Evolutionary conservation across 75 land plant species (phyloP).

Genomic region (Cryptomeria japonica): DNA sequence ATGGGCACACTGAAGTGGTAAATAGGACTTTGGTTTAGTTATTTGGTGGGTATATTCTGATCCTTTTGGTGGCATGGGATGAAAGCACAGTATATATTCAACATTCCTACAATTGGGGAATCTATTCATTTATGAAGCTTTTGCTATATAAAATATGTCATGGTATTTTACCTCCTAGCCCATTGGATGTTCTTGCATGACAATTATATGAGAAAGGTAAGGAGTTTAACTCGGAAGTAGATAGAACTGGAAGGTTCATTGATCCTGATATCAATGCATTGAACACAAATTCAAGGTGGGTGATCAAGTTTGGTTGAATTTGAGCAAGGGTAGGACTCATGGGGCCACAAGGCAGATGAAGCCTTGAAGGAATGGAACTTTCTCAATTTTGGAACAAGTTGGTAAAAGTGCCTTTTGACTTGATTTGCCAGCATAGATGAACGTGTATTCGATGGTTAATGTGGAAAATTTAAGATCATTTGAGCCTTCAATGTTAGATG

Average conservation of each 20-base stretch:
- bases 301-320: no score
- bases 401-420: not conserved
- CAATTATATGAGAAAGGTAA: not conserved
- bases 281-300: not conserved
- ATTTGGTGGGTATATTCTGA: not conserved
- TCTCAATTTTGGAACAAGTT: not conserved
- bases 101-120: not conserved
- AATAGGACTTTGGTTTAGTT: not conserved
- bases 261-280: not conserved
- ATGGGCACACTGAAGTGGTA: not conserved
- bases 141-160: not conserved
- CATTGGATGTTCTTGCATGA: not conserved
- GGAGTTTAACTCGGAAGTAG: not conserved
- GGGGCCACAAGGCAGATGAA: not conserved
- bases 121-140: not conserved
- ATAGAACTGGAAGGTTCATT: not conserved
- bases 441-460: not conserved
- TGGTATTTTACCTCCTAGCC: not conserved
- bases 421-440: not conserved
- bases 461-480: not conserved
- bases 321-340: not conserved
- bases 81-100: not conserved
- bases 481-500: not conserved
- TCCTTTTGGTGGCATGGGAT: not conserved
- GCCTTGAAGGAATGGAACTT: not conserved